These are phyloP conservation scores for Gossypium longicalyx DNA, from an alignment of 345 rosid species.

Conservation along the genomic window DNA sequence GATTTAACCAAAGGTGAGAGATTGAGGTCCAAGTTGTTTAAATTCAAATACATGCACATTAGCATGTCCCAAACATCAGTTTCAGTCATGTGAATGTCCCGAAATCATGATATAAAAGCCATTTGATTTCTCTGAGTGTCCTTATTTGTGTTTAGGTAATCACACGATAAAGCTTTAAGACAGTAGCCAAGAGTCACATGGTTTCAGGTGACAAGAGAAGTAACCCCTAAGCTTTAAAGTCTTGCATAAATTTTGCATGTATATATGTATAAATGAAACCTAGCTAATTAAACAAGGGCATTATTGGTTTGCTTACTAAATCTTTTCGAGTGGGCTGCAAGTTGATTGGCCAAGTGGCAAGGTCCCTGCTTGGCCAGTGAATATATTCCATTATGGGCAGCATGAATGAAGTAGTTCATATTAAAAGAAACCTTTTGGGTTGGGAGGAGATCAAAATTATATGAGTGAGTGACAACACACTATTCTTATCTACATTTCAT, in stretches of 20 bases:
- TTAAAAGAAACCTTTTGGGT: not conserved
- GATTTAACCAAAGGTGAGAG: no score
- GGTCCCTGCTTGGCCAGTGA: slow-evolving; percentile 12
- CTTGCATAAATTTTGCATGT: not conserved
- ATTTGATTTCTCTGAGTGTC: not conserved
- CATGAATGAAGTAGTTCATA: not conserved
- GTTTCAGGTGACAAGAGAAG: not conserved
- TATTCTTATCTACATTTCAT: not conserved
- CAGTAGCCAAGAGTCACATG: not conserved
- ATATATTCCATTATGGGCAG: slow-evolving; percentile 16
- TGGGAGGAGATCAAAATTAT: not conserved
- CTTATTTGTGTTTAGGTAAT: not conserved
- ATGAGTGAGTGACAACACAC: not conserved
- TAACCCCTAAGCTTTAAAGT: not conserved
- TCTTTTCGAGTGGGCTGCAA: not conserved
- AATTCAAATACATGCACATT: not conserved
- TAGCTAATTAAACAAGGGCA: not conserved
- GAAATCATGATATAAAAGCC: not conserved
- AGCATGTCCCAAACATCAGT: not conserved
- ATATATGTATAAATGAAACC: not conserved
- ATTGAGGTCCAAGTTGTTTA: not conserved
- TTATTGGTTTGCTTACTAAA: not conserved
- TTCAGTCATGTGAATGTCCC: not conserved
- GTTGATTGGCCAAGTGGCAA: not conserved
- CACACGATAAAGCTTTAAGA: not conserved